Evolutionary conservation across 805 yeast genomes (phyloP).

Genomic region (Wickerhamiella bombiphila): DNA sequence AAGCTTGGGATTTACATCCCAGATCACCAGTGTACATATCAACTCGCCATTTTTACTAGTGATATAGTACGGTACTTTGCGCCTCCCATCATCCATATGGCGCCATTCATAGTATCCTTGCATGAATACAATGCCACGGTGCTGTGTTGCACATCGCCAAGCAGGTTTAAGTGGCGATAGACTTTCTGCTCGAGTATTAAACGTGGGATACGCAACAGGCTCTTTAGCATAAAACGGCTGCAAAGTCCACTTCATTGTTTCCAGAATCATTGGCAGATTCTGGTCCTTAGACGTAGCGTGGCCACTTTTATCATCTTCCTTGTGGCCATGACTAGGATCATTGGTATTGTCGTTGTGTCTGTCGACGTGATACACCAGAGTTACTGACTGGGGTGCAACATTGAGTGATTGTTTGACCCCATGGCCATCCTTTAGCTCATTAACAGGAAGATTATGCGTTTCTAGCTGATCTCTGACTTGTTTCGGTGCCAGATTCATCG

Average conservation of each 20-base stretch:
- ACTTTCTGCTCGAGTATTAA: conserved; percentile 65
- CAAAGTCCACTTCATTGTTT: conserved; percentile 62
- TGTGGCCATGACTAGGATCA: no score
- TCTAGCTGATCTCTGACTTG: conserved; percentile 3
- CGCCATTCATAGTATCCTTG: conserved; percentile 83
- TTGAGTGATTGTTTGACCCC: conserved; percentile 5
- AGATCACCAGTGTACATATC: conserved; percentile 54
- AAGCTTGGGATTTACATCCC: conserved; percentile 18
- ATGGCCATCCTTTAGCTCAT: neutral
- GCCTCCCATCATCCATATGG: conserved; percentile 23
- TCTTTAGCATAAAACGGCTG: conserved; percentile 34
- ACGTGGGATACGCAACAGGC: conserved; percentile 20
- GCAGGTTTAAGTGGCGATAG: conserved; percentile 32
- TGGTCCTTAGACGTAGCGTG: no score
- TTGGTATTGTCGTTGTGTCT: no score
- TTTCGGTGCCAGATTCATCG: conserved; percentile 4
- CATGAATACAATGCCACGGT: conserved; percentile 63
- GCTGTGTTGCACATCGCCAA: conserved; percentile 41
- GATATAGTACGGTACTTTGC: conserved; percentile 52
- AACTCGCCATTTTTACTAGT: conserved; percentile 37
- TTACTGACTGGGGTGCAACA: conserved; percentile 10
- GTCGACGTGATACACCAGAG: conserved; percentile 5
- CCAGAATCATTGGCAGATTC: conserved; percentile 2
- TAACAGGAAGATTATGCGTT: conserved; percentile 4
- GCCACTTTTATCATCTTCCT: neutral